These are phyloP conservation scores for Cryptococcus sp. DNA, from an alignment of 1,284 basidiomycete species.

Conservation along the genomic window DNA sequence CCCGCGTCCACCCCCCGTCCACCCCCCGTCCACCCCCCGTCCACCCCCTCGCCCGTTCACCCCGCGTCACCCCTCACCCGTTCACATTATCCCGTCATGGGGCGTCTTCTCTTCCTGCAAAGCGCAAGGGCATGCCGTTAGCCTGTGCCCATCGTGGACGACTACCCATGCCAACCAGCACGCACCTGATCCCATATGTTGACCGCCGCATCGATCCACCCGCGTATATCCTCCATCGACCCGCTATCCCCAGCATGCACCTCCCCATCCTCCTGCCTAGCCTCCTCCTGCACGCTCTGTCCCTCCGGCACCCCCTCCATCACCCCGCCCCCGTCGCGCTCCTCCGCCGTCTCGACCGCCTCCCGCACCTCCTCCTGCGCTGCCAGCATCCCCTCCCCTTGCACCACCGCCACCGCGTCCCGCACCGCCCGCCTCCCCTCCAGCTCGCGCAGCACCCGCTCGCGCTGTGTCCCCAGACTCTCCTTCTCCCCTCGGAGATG, in stretches of 20 bases:
- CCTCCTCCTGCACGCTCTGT: neutral
- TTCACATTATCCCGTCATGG: too few relatives aligned
- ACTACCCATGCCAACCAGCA: neutral
- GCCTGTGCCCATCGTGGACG: too few relatives aligned
- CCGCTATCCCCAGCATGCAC: slow-evolving; percentile 30
- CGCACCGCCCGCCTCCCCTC: slow-evolving; percentile 20
- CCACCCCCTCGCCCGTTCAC: too few relatives aligned
- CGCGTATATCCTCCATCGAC: slow-evolving; percentile 37
- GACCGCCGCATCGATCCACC: slow-evolving; percentile 40
- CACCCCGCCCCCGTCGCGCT: neutral
- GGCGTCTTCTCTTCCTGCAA: too few relatives aligned
- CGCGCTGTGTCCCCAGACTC: slow-evolving; percentile 22
- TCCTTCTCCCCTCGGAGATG: slow-evolving; percentile 34
- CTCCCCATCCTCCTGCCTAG: slow-evolving; percentile 5
- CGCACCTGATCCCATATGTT: slow-evolving; percentile 40
- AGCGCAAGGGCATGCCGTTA: too few relatives aligned
- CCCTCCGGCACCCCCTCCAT: neutral
- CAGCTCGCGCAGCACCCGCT: slow-evolving; percentile 29
- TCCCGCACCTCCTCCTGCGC: neutral
- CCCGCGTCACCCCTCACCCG: too few relatives aligned
- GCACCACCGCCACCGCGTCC: slow-evolving; percentile 4
- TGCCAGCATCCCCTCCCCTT: neutral
- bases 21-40: too few relatives aligned
- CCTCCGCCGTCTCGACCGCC: neutral
- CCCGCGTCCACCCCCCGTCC: too few relatives aligned